Evolutionary conservation across 441 rosid genomes (phyloP), one percentile per base, ranked within the genome.

Genomic region (Mallotus japonicus): DNA sequence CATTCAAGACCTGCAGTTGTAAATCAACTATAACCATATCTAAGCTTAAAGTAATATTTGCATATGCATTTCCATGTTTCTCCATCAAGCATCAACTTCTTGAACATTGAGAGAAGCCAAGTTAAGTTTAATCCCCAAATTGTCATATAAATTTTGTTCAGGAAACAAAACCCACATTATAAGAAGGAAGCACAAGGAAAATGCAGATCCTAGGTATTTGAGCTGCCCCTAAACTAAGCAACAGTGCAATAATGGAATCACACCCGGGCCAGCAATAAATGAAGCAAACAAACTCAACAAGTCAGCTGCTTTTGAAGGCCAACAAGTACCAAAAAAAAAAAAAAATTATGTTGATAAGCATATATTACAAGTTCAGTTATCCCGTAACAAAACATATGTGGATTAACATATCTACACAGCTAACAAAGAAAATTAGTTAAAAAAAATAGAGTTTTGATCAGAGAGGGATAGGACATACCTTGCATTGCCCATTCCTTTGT

Each of bases 401-500:
- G 28, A 64, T 46, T 3, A 12, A 34, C 37, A 37, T 4, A 37
- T 37, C 40, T 37, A 37, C 5, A 11, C n/a, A 46, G 49, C 4
- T 60, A 8, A 1, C 19, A n/a, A 68, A 40, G 40, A 24, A 34
- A 28, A 61, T 4, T 15, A 62, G 2, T 7, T 7, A 44, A 44
- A 44, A 42, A 44, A 34, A 4, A 34, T 47, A 55, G 4, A 5
- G 14, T 5, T 20, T 8, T n/a, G 55, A 8, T 14, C 20, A n/a
- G 44, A 5, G 4, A 34, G 12, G 19, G 34, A 15, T 20, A 60
- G 5, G 56, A 20, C 60, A 24, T 77, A 89, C 96, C 97, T 87
- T 90, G 93, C 83, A 90, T 81, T 65, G 82, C 77, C 96, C 96
- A 92, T 70, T 90, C 97, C 75, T 75, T 82, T 19, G 88, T 73